These are phyloP conservation scores for Daedaleopsis sinensis DNA, from an alignment of 768 basidiomycete species.

Conservation along the genomic window DNA sequence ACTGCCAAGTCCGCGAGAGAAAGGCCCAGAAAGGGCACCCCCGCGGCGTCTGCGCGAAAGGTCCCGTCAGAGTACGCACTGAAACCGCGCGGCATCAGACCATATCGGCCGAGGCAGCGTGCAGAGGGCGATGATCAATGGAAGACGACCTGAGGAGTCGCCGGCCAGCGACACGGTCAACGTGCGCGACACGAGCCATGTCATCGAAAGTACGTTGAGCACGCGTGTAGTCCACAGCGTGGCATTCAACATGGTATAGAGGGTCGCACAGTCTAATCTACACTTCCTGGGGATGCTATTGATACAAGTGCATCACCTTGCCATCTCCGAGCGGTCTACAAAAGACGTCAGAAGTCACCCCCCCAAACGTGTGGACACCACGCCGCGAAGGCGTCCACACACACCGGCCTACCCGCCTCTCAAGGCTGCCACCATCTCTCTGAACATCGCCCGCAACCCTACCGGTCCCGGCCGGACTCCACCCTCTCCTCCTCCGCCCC, in stretches of 20 bases:
- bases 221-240: too few species aligned
- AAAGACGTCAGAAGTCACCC: not conserved
- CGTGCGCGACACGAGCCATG: not conserved
- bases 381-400: not conserved
- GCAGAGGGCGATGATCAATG: slow-evolving; percentile 8
- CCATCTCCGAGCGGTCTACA: too few species aligned
- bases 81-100: slow-evolving; percentile 29
- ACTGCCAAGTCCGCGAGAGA: not conserved
- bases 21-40: not conserved
- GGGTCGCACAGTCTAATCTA: too few species aligned
- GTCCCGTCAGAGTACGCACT: slow-evolving; percentile 23
- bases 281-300: too few species aligned
- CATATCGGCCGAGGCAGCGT: slow-evolving; percentile 7
- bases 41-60: slow-evolving; percentile 1
- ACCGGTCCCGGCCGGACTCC: slow-evolving; percentile 12
- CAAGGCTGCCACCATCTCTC: slow-evolving; percentile 29
- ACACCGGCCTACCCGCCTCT: slow-evolving; percentile 24
- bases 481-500: slow-evolving; percentile 2
- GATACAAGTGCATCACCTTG: too few species aligned
- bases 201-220: too few species aligned
- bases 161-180: not conserved
- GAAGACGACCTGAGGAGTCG: not conserved
- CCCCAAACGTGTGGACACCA: not conserved
- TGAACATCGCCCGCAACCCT: slow-evolving; percentile 33
- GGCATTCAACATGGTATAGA: too few species aligned